phyloP scores from a whole-genome alignment of 2,329 filamentous ascomycete species.

The Microcyclospora tardicrescens region DNA sequence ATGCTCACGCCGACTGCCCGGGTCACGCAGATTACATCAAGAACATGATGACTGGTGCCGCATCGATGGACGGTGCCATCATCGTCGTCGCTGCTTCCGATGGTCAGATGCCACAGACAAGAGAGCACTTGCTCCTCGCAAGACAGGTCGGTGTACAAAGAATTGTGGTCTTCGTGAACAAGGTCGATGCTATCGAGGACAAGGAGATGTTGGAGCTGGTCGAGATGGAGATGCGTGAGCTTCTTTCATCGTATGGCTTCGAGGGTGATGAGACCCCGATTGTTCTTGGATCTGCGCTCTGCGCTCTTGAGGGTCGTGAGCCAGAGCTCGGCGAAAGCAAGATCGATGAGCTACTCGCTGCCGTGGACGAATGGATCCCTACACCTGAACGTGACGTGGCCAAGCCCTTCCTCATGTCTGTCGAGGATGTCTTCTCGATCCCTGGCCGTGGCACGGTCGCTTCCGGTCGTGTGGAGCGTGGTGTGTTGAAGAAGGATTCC shows the following conservation, averaged over 20 bases:
- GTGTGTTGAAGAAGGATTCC: constrained; percentile 79
- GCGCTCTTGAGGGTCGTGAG: constrained; percentile 75
- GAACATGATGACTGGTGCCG: constrained; percentile 99
- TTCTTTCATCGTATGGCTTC: constrained; percentile 84
- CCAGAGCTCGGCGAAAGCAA: constrained; percentile 76
- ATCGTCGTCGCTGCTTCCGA: constrained; percentile 97
- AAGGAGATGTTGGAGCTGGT: constrained; percentile 99
- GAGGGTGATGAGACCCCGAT: constrained; percentile 97
- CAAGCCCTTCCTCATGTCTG: constrained; percentile 98
- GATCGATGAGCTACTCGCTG: constrained; percentile 81
- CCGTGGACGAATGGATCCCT: constrained; percentile 92
- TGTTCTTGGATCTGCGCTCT: constrained; percentile 91
- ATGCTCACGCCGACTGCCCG: constrained; percentile 99
- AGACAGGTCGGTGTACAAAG: constrained; percentile 96
- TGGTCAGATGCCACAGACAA: constrained; percentile 98
- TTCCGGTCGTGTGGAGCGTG: constrained; percentile 94
- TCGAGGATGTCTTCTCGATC: constrained; percentile 55
- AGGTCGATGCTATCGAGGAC: constrained; percentile 94
- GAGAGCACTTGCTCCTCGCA: constrained; percentile 94
- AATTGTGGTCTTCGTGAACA: constrained; percentile 99
- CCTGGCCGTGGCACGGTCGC: constrained; percentile 87
- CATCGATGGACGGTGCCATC: constrained; percentile 98
- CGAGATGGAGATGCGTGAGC: constrained; percentile 99
- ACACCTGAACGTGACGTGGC: constrained; percentile 87
- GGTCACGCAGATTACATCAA: constrained; percentile 99